These are phyloP conservation scores for Pythium biforme DNA, from an alignment of 352 stramenopile genomes.

Conservation along the genomic window DNA sequence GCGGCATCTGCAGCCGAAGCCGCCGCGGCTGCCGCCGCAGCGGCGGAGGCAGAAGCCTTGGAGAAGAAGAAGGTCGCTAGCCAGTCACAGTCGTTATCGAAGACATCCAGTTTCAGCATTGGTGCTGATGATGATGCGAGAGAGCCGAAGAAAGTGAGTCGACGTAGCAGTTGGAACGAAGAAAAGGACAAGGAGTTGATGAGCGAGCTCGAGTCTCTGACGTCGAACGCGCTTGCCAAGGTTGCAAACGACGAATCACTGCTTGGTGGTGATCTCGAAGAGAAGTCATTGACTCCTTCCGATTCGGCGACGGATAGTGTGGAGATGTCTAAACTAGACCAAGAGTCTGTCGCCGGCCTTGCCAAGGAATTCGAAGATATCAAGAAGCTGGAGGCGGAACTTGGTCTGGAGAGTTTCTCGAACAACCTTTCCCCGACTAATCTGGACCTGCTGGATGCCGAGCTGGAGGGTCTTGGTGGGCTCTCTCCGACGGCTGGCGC, in stretches of 20 bases:
- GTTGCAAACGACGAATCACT: slow-evolving; percentile 34
- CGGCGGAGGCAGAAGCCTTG: slow-evolving; percentile 33
- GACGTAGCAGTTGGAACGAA: slow-evolving; percentile 81
- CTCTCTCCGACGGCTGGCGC: slow-evolving; percentile 49
- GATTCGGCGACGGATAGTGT: slow-evolving; percentile 5
- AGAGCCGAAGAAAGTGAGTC: slow-evolving; percentile 37
- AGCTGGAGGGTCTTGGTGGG: slow-evolving; percentile 62
- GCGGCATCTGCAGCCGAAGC: slow-evolving; percentile 31
- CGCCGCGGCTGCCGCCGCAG: slow-evolving; percentile 34
- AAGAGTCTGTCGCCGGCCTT: slow-evolving; percentile 44
- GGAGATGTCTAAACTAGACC: slow-evolving; percentile 8
- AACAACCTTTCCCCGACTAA: slow-evolving; percentile 49
- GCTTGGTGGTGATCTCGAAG: slow-evolving; percentile 34
- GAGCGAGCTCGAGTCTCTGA: slow-evolving; percentile 83
- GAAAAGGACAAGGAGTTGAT: slow-evolving; percentile 86
- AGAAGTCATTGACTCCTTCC: slow-evolving; percentile 34
- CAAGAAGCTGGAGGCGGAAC: slow-evolving; percentile 79
- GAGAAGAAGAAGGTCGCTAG: slow-evolving; percentile 36
- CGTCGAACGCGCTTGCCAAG: slow-evolving; percentile 49
- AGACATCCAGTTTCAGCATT: slow-evolving; percentile 66
- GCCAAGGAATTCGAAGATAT: slow-evolving; percentile 81
- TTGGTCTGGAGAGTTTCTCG: slow-evolving; percentile 66
- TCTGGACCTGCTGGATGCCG: slow-evolving; percentile 69
- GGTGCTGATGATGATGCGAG: slow-evolving; percentile 61
- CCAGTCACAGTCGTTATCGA: slow-evolving; percentile 29